Conservation (phyloP, 106 monocot genomes). For the Platanthera guangdongensis region DNA sequence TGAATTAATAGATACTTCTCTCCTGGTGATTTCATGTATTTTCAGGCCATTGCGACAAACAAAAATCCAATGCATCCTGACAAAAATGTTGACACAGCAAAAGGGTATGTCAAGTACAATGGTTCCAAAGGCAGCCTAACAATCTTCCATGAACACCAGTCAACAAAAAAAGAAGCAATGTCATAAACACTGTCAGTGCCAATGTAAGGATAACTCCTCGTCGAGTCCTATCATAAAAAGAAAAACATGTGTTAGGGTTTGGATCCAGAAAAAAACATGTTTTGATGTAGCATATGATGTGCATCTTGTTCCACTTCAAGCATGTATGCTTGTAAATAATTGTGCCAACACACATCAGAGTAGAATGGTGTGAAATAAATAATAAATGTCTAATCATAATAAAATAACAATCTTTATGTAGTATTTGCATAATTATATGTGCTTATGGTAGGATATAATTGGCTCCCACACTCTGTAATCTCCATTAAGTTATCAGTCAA, state of each 20-base stretch:
- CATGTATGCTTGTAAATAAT: no score
- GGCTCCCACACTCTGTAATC: no score
- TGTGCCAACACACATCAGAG: no score
- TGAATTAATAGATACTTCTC: conserved; percentile 34
- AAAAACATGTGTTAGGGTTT: background rate
- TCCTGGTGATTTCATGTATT: conserved; percentile 45
- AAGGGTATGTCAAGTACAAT: conserved; percentile 69
- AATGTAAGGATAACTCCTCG: conserved; percentile 56
- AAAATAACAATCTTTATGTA: no score
- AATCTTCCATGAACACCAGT: conserved; percentile 86
- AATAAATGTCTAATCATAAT: no score
- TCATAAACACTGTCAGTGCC: conserved; percentile 41
- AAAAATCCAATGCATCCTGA: conserved; percentile 65
- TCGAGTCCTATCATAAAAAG: conserved; percentile 39
- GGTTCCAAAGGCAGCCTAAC: conserved; percentile 75
- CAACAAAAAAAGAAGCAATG: conserved; percentile 57
- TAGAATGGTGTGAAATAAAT: conserved; percentile 1
- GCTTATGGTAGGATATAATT: no score
- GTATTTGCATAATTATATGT: no score
- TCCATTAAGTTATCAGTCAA: no score
- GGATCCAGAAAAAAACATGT: background rate
- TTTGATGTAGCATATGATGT: background rate
- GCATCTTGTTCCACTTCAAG: no score
- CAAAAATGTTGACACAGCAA: conserved; percentile 47
- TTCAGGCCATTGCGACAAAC: conserved; percentile 56